phyloP scores from a whole-genome alignment of 805 yeast species.

The Candida berthetii region DNA sequence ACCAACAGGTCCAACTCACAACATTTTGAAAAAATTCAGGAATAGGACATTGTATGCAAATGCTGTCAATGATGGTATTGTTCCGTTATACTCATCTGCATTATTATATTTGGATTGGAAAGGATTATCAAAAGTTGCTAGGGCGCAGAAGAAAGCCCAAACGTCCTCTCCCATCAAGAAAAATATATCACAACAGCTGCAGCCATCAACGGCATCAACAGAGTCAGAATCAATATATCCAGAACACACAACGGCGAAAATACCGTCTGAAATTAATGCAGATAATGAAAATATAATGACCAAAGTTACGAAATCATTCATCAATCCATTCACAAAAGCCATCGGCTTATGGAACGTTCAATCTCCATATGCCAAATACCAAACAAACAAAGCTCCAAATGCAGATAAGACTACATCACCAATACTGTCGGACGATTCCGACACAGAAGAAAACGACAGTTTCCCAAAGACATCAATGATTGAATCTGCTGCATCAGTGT shows the following conservation, averaged over 20 bases:
- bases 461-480: conserved; percentile 65
- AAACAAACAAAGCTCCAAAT: conserved; percentile 5
- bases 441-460: conserved; percentile 5
- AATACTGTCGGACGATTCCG: conserved; percentile 6
- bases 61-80: conserved; percentile 74
- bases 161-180: too few relatives aligned
- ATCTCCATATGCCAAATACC: conserved; percentile 12
- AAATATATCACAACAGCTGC: background rate
- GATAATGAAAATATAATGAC: conserved; percentile 10
- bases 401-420: conserved; percentile 1
- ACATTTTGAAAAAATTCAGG: conserved; percentile 45
- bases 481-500: conserved; percentile 60
- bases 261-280: conserved; percentile 1
- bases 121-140: conserved; percentile 10
- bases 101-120: conserved; percentile 56
- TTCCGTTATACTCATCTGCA: conserved; percentile 70
- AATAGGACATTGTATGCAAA: conserved; percentile 74
- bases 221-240: background rate
- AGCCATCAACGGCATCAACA: background rate
- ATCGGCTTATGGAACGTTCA: conserved; percentile 35
- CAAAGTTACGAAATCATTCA: conserved; percentile 19
- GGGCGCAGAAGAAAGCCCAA: conserved; percentile 1
- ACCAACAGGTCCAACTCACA: conserved; percentile 66
- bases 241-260: background rate
- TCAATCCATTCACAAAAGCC: conserved; percentile 39